Conservation (phyloP, 495 filamentous ascomycete species). For the Xylaria grammica region DNA sequence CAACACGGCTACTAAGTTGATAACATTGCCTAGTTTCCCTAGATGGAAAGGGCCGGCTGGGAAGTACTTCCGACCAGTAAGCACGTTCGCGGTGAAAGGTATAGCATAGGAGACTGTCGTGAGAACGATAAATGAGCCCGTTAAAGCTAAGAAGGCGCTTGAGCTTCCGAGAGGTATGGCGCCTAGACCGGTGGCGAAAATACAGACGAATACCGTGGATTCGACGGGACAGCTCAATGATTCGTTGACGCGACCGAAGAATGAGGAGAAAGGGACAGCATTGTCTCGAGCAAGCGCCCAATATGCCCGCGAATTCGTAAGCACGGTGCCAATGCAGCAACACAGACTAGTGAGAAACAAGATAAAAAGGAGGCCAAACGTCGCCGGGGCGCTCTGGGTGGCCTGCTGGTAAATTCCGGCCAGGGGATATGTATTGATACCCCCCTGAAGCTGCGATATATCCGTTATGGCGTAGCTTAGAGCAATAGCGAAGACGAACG, state of each 20-base stretch:
- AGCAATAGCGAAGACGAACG: conserved; percentile 75
- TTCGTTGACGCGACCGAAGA: conserved; percentile 55
- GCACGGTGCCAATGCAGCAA: conserved; percentile 68
- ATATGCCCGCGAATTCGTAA: conserved; percentile 82
- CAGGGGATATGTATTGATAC: conserved; percentile 69
- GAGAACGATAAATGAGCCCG: conserved; percentile 76
- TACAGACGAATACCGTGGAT: conserved; percentile 67
- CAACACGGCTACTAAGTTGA: conserved; percentile 64
- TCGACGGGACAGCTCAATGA: conserved; percentile 68
- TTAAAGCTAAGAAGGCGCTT: conserved; percentile 78
- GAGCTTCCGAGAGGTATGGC: conserved; percentile 74
- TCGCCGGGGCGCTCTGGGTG: conserved; percentile 62
- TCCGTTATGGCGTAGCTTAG: conserved; percentile 75
- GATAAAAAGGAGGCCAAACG: conserved; percentile 72
- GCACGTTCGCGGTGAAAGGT: conserved; percentile 75
- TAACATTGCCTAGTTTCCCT: conserved; percentile 59
- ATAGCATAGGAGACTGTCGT: conserved; percentile 74
- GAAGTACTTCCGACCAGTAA: conserved; percentile 67
- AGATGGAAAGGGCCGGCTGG: conserved; percentile 74
- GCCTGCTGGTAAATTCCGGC: conserved; percentile 81
- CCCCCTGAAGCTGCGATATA: conserved; percentile 62
- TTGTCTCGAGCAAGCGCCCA: conserved; percentile 84
- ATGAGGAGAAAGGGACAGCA: conserved; percentile 58
- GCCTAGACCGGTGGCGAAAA: conserved; percentile 68
- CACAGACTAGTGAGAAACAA: conserved; percentile 68